Evolutionary conservation across 2,329 filamentous ascomycete species (phyloP), one percentile per base, ranked within the genome.

Genomic region (Coniella lustricola): DNA sequence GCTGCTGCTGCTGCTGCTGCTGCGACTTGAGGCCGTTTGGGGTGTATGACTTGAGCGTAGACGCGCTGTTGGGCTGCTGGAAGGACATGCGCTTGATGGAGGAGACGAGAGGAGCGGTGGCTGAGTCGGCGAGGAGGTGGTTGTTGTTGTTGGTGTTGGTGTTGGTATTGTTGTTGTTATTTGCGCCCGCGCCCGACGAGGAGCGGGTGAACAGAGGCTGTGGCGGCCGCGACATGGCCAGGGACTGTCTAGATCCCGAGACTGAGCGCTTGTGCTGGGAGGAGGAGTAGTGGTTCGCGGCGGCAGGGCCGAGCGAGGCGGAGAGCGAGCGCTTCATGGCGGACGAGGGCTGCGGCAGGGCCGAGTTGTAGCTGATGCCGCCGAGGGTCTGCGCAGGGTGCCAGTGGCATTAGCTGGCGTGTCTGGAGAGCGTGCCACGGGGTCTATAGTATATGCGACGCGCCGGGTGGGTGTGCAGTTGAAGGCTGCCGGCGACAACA

Each of bases 281-380:
- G 48, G 82, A 81, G 60, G 79, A 84, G 39, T 78, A 80, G 10
- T 29, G 25, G 25, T 29, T 29, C 50, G 74, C 73, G 60, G 77
- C 76, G 51, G 79, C 76, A 29, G 36, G 36, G 59, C 81, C 74
- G 62, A 81, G 81, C 54, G 81, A 82, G 58, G 82, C 82, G 12
- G 89, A 90, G 62, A 83, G 93, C 25, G 87, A 86, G 65, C 93
- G 87, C 73, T 98, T 98, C 77, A 98, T 85, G 35, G 90, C 88
- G 35, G 91, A 97, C 22, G 87, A 79, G 8, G 93, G 91, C 69
- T 95, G 89, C 17, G 93, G 93, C 54, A 98, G 87, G 18, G 82
- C 81, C 17, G 87, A 86, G 66, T 90, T 91, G 65, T 84, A 81
- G 64, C 82, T 91, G 62, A 95, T 82, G 57, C 83, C 84, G 56